A percentile compares a stretch with the other conserved stretches of the same genome.
Conservation (phyloP, 495 filamentous ascomycete species). For the Penicillium egyptiacum region DNA sequence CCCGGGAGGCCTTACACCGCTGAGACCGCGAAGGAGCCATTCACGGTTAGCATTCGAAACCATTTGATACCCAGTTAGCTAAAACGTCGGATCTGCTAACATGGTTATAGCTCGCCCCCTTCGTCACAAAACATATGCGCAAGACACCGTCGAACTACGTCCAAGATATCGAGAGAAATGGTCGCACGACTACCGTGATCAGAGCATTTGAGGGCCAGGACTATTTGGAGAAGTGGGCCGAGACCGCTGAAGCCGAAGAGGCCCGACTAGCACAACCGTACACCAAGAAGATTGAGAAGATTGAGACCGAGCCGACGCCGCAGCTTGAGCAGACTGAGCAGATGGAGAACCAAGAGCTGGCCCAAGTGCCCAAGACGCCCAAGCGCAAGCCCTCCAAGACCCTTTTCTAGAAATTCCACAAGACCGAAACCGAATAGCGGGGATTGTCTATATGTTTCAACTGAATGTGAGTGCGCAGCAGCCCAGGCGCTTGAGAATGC, state of each 20-base stretch:
- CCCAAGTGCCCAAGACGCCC: neutral
- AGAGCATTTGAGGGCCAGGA: conserved; percentile 38
- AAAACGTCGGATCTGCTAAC: conserved; percentile 22
- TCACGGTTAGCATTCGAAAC: neutral
- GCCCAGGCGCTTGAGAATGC: too few species aligned
- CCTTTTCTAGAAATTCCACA: neutral
- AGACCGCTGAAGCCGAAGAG: conserved; percentile 15
- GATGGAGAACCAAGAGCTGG: neutral
- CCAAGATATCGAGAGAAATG: conserved; percentile 33
- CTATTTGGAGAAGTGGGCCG: conserved; percentile 43
- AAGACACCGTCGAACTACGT: conserved; percentile 41
- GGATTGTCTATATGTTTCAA: neutral
- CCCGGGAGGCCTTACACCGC: neutral
- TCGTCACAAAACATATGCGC: conserved; percentile 67
- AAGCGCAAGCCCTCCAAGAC: neutral
- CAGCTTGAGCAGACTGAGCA: neutral
- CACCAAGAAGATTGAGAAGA: neutral
- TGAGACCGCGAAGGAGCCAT: conserved; percentile 4
- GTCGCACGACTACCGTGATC: conserved; percentile 26
- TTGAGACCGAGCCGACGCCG: neutral
- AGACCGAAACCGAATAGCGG: neutral
- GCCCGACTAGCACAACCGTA: conserved; percentile 1
- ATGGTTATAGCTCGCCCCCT: conserved; percentile 72
- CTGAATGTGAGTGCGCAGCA: neutral
- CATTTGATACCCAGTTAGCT: neutral